Evolutionary conservation across 306 rosid species (phyloP), one percentile per base, ranked within the genome.

Genomic region (Potentilla sterilis): DNA sequence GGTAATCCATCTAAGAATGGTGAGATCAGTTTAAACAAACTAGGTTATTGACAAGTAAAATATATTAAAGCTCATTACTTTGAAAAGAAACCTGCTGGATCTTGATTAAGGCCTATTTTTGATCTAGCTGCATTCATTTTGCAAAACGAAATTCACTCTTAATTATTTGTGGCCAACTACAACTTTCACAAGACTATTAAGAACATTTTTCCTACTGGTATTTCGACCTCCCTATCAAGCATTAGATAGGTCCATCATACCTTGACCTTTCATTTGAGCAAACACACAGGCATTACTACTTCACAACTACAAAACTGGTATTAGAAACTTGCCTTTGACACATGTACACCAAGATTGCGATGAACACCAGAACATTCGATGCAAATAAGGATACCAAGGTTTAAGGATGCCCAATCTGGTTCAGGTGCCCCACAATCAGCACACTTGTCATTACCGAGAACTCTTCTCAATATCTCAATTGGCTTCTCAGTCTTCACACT

Each of bases 391-490:
- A 89, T 83, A 47, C 97, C 96, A 9, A 92, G 95, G 88, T 92
- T 92, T 76, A 92, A 78, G 75, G 97, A 92, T 75, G 96, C 97
- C 96, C 97, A 92, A 51, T 92, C 91, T 70, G 97, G 97, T 70
- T 88, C 97, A 69, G 96, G 89, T 43, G 90, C 89, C 68, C 96
- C 96, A 79, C 97, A 92, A 81, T 92, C 96, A 65, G 95, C 97
- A 81, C 97, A 92, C 78, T 79, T 89, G 77, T 92, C 96, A 84
- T 92, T 92, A 51, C 97, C 97, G 10, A 85, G 34, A 72, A 92
- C 96, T 70, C 79, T 83, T 83, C 91, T 88, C 48, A 92, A 89
- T 71, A 89, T 75, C 78, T 88, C 91, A 82, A 89, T 82, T 58
- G 93, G 96, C 75, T 88, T 86, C 80, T 89, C 96, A 75, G 38